Evolutionary conservation across 495 filamentous ascomycete genomes (phyloP).

Genomic region (Xylaria scruposa): DNA sequence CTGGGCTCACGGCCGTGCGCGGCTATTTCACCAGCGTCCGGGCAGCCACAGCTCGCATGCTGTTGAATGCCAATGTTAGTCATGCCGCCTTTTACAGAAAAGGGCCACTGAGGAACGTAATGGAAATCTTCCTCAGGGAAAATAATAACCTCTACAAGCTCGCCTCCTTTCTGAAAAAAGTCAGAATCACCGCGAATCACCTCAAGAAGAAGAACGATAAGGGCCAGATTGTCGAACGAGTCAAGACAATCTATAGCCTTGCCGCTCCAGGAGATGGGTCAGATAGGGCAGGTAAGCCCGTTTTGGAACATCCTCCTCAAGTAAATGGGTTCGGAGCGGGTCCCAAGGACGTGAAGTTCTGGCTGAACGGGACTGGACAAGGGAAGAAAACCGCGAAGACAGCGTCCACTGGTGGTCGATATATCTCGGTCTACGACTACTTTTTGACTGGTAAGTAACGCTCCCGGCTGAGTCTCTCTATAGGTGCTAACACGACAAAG

Average conservation of each 20-base stretch:
- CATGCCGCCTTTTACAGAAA: slow-evolving; percentile 35
- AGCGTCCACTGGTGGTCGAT: neutral
- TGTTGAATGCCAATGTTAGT: slow-evolving; percentile 56
- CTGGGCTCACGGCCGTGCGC: slow-evolving; percentile 57
- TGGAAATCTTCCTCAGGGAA: neutral
- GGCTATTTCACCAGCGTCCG: slow-evolving; percentile 66
- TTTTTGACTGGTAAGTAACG: slow-evolving; percentile 55
- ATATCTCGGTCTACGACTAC: slow-evolving; percentile 45
- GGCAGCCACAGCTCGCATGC: slow-evolving; percentile 57
- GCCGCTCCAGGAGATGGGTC: slow-evolving; percentile 48
- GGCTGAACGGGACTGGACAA: neutral
- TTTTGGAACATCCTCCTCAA: slow-evolving; percentile 38
- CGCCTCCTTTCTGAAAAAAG: slow-evolving; percentile 49
- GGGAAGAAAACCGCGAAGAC: neutral
- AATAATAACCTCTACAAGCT: slow-evolving; percentile 33
- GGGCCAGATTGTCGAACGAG: slow-evolving; percentile 41
- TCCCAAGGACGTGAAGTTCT: slow-evolving; percentile 55
- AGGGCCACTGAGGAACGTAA: neutral
- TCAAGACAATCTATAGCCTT: slow-evolving; percentile 51
- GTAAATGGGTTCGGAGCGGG: slow-evolving; percentile 44
- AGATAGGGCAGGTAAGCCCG: neutral
- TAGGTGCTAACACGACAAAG: slow-evolving; percentile 17
- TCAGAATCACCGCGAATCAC: slow-evolving; percentile 47
- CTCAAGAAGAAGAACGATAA: slow-evolving; percentile 46
- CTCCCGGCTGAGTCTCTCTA: neutral